These are phyloP conservation scores for Durio zibethinus DNA, from an alignment of 345 rosid species.

Conservation along the genomic window DNA sequence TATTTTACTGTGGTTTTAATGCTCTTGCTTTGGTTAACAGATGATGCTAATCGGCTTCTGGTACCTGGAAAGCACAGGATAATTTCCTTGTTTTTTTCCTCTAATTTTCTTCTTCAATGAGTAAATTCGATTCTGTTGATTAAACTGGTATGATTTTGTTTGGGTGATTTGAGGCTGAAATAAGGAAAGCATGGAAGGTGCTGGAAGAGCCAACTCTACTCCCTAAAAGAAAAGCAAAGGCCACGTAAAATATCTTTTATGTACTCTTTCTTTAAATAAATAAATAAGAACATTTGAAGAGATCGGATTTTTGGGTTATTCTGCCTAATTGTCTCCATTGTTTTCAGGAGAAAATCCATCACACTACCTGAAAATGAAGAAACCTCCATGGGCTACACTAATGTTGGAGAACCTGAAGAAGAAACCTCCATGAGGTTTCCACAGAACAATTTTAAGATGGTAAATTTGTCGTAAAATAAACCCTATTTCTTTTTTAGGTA, in stretches of 20 bases:
- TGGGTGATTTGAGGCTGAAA: conserved; percentile 48
- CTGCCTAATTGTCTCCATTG: conserved; percentile 11
- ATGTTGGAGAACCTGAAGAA: conserved; percentile 53
- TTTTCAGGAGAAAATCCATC: conserved; percentile 70
- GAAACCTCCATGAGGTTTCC: conserved; percentile 49
- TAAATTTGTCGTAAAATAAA: conserved; percentile 20
- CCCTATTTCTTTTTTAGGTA: not conserved
- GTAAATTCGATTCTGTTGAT: not conserved
- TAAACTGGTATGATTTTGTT: not conserved
- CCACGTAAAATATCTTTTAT: conserved; percentile 36
- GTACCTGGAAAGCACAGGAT: conserved; percentile 26
- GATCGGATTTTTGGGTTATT: not conserved
- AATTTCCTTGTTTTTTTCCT: not conserved
- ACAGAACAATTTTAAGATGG: conserved; percentile 61
- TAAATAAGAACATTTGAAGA: not conserved
- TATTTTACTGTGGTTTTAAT: conserved; percentile 2
- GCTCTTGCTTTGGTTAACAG: conserved; percentile 33
- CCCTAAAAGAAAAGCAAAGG: conserved; percentile 68
- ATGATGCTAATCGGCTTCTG: conserved; percentile 77
- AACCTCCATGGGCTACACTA: conserved; percentile 44
- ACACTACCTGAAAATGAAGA: conserved; percentile 61
- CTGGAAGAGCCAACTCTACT: conserved; percentile 64
- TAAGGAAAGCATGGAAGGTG: conserved; percentile 79
- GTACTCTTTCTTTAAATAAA: not conserved
- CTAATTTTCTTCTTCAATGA: not conserved